Conservation (phyloP, 2,329 filamentous ascomycete genomes). For the Neofusicoccum kwambonambiense region DNA sequence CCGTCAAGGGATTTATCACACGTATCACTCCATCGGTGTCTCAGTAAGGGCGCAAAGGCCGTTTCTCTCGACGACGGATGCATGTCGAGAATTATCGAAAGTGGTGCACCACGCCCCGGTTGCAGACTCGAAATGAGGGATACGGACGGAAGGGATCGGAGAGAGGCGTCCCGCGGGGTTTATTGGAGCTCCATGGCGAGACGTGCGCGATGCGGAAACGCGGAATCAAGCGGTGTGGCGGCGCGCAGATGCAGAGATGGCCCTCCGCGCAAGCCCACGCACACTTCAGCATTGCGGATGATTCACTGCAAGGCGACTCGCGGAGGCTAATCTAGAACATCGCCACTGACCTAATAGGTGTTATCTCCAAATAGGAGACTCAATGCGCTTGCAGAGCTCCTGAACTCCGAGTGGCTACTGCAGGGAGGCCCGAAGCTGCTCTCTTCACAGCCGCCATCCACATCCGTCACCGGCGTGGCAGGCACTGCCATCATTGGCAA, state of each 20-base stretch:
- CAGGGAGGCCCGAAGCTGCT: neutral
- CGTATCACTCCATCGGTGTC: neutral
- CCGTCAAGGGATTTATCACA: neutral
- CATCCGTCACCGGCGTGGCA: neutral
- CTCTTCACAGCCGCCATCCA: neutral
- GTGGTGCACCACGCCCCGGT: neutral
- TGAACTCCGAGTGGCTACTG: neutral
- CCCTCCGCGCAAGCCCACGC: neutral
- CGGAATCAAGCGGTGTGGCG: neutral
- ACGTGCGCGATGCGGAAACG: constrained; percentile 3
- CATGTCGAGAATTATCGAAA: neutral
- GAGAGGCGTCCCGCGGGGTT: neutral
- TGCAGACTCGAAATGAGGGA: neutral
- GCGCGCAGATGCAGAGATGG: neutral
- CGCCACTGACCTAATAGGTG: neutral
- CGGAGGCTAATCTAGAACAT: neutral
- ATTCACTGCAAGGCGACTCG: neutral
- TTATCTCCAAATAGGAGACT: neutral
- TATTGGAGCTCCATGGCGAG: neutral
- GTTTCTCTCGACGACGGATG: neutral
- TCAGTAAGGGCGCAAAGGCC: constrained; percentile 1
- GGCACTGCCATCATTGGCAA: neutral
- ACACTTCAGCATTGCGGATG: neutral
- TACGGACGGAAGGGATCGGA: neutral
- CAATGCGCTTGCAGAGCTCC: neutral